Evolutionary conservation across 2,329 filamentous ascomycete species (phyloP), one percentile per base, ranked within the genome.

Genomic region (Apiospora malaysiana): DNA sequence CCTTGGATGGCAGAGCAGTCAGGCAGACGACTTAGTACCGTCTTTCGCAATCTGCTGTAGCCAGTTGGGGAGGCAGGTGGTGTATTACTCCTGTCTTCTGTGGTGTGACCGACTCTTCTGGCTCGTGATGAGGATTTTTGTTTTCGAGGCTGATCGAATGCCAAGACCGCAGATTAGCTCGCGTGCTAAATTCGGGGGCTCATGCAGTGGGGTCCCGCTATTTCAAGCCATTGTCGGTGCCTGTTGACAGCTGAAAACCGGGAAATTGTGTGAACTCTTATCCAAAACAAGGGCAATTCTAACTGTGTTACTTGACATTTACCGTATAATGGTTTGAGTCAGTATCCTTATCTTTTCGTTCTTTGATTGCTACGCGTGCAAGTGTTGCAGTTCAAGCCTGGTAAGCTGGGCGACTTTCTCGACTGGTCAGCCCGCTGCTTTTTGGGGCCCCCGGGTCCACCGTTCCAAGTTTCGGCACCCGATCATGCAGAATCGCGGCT

Each of bases 161-260:
- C 56, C 56, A 63, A 37, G 56, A 18, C 27, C 56, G 16, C 10
- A 4, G 21, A 10, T 59, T 63, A 63, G 56, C 56, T 63, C 9
- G 56, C 56, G 18, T 40, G 10, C 56, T 63, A 63, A 63, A 23
- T 5, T 59, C 2, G 51, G 32, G 49, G 56, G 56, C 56, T 63
- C 32, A 63, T 63, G 9, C 32, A 14, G 56, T 63, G 56, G 56
- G 32, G 56, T 40, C n/a, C 3, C 40, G 9, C 56, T 63, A 63
- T 63, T 63, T 40, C 56, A 63, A 63, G 56, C 56, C 32, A 63
- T 18, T n/a, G 27, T 7, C 12, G 32, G 56, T 63, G 56, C 56
- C 56, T 63, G 56, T 40, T 40, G 56, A n/a, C 56, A 63, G 18
- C 56, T 40, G 32, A 63, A 63, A 63, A 63, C 27, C 9, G 21